These are phyloP conservation scores for Didymella glomerata DNA, from an alignment of 2,329 filamentous ascomycete genomes.

Conservation along the genomic window DNA sequence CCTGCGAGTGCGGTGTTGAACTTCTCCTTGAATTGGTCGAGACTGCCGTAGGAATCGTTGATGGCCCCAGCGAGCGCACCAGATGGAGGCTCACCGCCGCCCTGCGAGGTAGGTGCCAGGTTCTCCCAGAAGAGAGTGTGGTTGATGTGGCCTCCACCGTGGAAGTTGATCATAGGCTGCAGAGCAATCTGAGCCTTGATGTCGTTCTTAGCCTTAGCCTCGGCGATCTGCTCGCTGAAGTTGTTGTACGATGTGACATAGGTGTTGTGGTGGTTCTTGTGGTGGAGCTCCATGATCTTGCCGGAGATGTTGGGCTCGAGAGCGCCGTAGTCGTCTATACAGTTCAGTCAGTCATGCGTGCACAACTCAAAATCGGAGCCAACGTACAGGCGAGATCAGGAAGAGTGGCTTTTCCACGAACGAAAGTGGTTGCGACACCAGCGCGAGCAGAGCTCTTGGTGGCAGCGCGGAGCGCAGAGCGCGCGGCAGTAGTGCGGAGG, in stretches of 20 bases:
- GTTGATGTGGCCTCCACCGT: slow-evolving; percentile 73
- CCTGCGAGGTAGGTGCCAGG: slow-evolving; percentile 71
- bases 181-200: slow-evolving; percentile 63
- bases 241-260: slow-evolving; percentile 91
- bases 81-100: slow-evolving; percentile 70
- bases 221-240: slow-evolving; percentile 74
- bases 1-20: slow-evolving; percentile 71
- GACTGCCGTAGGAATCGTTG: slow-evolving; percentile 65
- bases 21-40: slow-evolving; percentile 68
- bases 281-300: slow-evolving; percentile 96
- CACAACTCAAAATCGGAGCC: not conserved
- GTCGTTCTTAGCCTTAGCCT: slow-evolving; percentile 63
- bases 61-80: slow-evolving; percentile 67
- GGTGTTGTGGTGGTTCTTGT: slow-evolving; percentile 93
- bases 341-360: slow-evolving; percentile 9
- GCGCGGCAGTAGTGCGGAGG: slow-evolving; percentile 74
- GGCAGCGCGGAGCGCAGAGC: slow-evolving; percentile 75
- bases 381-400: slow-evolving; percentile 81
- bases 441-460: slow-evolving; percentile 67
- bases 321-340: slow-evolving; percentile 89
- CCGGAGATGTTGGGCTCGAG: slow-evolving; percentile 85
- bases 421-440: slow-evolving; percentile 76
- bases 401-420: slow-evolving; percentile 88
- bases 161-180: slow-evolving; percentile 70
- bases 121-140: slow-evolving; percentile 76